Percentiles rank a stretch among this genome's conserved stretches.
phyloP scores from a whole-genome alignment of 139 green algal genomes.

The Coelastrella sp. region DNA sequence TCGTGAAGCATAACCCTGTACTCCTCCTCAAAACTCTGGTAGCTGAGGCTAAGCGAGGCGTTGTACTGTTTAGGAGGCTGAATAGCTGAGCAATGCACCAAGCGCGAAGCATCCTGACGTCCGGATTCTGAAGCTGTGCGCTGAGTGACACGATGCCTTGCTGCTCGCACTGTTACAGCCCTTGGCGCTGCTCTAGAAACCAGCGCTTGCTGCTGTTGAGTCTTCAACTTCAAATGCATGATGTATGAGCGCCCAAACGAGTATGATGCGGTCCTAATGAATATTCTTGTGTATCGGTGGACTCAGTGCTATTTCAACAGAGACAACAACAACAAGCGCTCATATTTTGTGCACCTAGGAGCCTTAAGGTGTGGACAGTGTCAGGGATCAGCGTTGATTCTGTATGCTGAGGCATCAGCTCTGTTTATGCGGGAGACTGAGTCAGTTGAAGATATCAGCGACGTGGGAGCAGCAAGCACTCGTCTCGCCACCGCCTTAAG shows the following conservation, averaged over 20 bases:
- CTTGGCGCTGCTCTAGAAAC: neutral
- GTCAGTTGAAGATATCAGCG: neutral
- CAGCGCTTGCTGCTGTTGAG: neutral
- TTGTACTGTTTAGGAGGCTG: neutral
- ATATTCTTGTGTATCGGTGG: neutral
- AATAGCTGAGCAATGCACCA: neutral
- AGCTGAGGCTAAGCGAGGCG: slow-evolving; percentile 15
- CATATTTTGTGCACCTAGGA: neutral
- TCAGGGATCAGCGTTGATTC: neutral
- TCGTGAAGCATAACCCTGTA: slow-evolving; percentile 27
- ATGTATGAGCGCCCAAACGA: neutral
- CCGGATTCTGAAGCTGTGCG: neutral
- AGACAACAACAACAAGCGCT: neutral
- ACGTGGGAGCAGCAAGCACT: neutral
- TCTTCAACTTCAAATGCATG: neutral
- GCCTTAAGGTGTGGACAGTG: neutral
- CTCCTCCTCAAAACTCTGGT: slow-evolving; percentile 42
- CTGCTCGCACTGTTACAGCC: neutral
- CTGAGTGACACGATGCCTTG: neutral
- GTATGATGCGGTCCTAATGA: neutral
- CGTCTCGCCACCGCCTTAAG: neutral
- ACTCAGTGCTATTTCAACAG: neutral
- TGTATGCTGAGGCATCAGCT: neutral
- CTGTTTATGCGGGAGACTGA: neutral
- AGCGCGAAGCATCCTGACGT: neutral